A percentile compares a stretch with the other conserved stretches of the same genome.
These are phyloP conservation scores for Carallia pectinifolia DNA, from an alignment of 345 rosid genomes.

Conservation along the genomic window DNA sequence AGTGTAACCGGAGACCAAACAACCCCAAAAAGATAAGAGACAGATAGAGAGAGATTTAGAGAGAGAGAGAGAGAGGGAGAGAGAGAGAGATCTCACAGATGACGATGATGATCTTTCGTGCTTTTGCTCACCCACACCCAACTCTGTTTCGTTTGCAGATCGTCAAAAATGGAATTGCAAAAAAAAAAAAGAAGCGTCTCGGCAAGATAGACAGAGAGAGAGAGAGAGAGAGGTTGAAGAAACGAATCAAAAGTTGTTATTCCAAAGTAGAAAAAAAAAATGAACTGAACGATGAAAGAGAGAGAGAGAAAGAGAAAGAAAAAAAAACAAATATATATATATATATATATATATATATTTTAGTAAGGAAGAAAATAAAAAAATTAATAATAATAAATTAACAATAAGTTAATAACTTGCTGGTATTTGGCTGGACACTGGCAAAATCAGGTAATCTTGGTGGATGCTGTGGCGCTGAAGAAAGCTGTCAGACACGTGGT, in stretches of 20 bases:
- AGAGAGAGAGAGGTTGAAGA: neutral
- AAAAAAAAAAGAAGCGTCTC: neutral
- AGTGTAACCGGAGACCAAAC: neutral
- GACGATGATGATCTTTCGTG: constrained; percentile 18
- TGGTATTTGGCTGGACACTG: constrained; percentile 62
- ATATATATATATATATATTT: too few species aligned
- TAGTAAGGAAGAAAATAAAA: too few species aligned
- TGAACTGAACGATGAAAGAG: constrained; percentile 1
- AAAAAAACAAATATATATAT: too few species aligned
- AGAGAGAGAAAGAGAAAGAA: constrained; percentile 5
- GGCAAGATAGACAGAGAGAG: neutral
- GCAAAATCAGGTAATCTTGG: constrained; percentile 63
- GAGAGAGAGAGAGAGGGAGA: neutral
- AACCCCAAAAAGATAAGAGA: neutral
- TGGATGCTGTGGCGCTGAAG: constrained; percentile 33
- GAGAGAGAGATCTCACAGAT: constrained; percentile 15
- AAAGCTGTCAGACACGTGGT: constrained; percentile 38
- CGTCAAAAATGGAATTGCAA: constrained; percentile 19
- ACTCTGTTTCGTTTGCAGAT: constrained; percentile 13
- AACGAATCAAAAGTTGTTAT: constrained; percentile 20
- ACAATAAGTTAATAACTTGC: constrained; percentile 20
- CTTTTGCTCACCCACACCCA: neutral
- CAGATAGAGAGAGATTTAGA: neutral
- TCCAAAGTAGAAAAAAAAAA: constrained; percentile 26
- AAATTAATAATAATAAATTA: too few species aligned